Evolutionary conservation across 495 filamentous ascomycete genomes (phyloP).

Genomic region (Podospora bellae-mahoneyi): DNA sequence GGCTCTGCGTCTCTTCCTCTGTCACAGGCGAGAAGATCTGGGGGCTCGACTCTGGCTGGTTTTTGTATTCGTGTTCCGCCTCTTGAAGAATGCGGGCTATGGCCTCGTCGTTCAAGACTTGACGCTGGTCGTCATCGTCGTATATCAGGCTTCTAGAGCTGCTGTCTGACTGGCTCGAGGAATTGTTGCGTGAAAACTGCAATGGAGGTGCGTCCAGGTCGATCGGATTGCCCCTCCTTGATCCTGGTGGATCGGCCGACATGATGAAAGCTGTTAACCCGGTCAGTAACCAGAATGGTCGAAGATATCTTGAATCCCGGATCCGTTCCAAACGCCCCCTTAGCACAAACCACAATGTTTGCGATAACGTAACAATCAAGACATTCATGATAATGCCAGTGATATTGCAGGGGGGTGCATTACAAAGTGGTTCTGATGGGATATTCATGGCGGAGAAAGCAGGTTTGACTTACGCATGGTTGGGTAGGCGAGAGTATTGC

Average conservation of each 20-base stretch:
- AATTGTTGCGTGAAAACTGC: not conserved
- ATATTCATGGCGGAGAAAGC: not conserved
- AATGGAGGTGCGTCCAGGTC: not conserved
- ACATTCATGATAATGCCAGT: not conserved
- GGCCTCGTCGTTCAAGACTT: slow-evolving; percentile 3
- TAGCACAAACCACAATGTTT: too few relatives aligned
- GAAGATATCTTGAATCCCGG: too few relatives aligned
- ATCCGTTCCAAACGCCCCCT: too few relatives aligned
- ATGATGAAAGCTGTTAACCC: not conserved
- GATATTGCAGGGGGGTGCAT: not conserved
- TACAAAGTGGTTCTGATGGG: not conserved
- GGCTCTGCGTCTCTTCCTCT: not conserved
- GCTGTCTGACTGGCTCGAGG: not conserved
- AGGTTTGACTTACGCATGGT: not conserved
- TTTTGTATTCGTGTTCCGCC: not conserved
- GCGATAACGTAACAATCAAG: not conserved
- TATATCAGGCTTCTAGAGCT: not conserved
- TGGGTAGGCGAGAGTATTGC: not conserved
- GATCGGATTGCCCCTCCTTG: not conserved
- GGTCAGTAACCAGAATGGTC: not conserved
- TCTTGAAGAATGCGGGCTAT: not conserved
- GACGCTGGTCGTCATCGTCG: not conserved
- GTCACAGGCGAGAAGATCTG: not conserved
- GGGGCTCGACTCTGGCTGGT: not conserved
- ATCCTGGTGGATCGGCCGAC: not conserved